Percentiles rank a stretch among this genome's conserved stretches.
Conservation (phyloP, 2,329 filamentous ascomycete genomes). For the Graphiopsis chlorocephala region DNA sequence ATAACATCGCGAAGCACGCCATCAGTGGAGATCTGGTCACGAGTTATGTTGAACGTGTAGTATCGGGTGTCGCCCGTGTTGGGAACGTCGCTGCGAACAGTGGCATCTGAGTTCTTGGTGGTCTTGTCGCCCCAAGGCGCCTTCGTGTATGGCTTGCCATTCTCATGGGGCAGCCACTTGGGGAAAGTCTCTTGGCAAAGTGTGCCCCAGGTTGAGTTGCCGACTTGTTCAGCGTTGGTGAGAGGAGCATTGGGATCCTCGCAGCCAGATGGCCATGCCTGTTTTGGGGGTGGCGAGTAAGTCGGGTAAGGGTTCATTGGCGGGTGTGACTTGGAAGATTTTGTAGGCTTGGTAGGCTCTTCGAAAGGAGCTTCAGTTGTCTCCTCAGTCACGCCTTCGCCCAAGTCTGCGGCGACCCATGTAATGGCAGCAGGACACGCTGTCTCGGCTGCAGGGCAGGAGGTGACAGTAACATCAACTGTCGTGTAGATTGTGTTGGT, state of each 20-base stretch:
- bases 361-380: constrained; percentile 9
- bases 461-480: constrained; percentile 17
- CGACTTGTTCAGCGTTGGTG: constrained; percentile 27
- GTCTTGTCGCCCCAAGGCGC: constrained; percentile 30
- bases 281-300: background rate
- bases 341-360: constrained; percentile 2
- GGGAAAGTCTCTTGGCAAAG: constrained; percentile 24
- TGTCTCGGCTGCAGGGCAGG: constrained; percentile 12
- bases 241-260: constrained; percentile 19
- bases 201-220: constrained; percentile 24
- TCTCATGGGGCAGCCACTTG: constrained; percentile 23
- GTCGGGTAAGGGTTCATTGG: background rate
- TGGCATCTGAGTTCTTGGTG: constrained; percentile 27
- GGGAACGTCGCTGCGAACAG: constrained; percentile 26
- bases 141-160: constrained; percentile 17
- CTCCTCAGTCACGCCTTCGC: background rate
- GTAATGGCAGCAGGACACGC: constrained; percentile 12
- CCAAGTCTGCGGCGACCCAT: background rate
- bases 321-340: background rate
- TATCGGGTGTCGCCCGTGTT: constrained; percentile 29
- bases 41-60: constrained; percentile 29
- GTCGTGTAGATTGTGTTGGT: constrained; percentile 17
- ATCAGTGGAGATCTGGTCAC: constrained; percentile 25
- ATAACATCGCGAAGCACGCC: constrained; percentile 26
- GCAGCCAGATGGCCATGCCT: constrained; percentile 10